phyloP scores from a whole-genome alignment of 352 stramenopile genomes.

The Phytophthora colocasiae region DNA sequence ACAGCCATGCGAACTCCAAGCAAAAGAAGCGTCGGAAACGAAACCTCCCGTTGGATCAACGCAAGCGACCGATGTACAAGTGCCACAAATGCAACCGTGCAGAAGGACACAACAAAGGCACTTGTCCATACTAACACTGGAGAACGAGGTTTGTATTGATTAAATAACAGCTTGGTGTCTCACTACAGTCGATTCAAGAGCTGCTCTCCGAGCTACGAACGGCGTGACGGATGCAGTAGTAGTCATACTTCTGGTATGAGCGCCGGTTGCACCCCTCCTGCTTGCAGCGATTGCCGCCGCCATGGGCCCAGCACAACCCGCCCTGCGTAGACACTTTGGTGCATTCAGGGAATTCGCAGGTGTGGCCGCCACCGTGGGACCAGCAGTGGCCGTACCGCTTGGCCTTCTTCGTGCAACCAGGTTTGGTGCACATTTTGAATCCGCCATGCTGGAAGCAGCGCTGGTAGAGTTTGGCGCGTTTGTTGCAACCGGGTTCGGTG shows the following conservation, averaged over 20 bases:
- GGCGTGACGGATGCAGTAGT: constrained; percentile 59
- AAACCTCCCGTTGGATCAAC: constrained; percentile 37
- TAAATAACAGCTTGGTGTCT: constrained; percentile 17
- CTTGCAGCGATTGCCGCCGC: constrained; percentile 64
- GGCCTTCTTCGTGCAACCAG: constrained; percentile 64
- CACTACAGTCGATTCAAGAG: constrained; percentile 13
- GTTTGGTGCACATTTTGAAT: constrained; percentile 68
- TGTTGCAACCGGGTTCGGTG: constrained; percentile 50
- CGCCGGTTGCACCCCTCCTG: constrained; percentile 60
- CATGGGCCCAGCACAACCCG: constrained; percentile 74
- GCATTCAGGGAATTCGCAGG: constrained; percentile 62
- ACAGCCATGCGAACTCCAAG: constrained; percentile 8
- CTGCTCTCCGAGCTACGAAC: background rate
- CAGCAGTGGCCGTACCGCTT: constrained; percentile 79
- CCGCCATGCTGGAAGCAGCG: constrained; percentile 72
- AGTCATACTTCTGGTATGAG: constrained; percentile 71
- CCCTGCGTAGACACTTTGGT: constrained; percentile 69
- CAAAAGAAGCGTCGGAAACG: constrained; percentile 46
- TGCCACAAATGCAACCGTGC: constrained; percentile 56
- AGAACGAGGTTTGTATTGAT: constrained; percentile 6
- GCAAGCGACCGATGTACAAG: constrained; percentile 61
- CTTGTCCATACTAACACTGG: constrained; percentile 45
- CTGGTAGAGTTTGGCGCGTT: constrained; percentile 71
- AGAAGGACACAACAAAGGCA: constrained; percentile 63
- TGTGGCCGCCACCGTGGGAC: constrained; percentile 70